Percentiles rank a stretch among this genome's conserved stretches.
Conservation (phyloP, 2,329 filamentous ascomycete genomes). For the Metarhizium humberi region DNA sequence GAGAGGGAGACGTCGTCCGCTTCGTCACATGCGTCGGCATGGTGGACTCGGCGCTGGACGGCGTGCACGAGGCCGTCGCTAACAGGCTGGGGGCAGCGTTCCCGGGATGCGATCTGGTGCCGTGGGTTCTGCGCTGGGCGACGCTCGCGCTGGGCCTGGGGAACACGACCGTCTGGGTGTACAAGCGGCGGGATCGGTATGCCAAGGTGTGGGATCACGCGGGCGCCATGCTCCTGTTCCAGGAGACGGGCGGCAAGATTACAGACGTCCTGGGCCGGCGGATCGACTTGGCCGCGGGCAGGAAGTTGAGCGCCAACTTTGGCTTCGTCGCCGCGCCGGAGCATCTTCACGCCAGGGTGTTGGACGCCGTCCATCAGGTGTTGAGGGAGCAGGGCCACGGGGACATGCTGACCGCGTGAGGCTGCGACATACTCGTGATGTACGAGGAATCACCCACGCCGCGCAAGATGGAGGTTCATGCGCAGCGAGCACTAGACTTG, state of each 20-base stretch:
- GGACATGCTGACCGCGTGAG: slow-evolving; percentile 9
- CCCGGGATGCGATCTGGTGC: slow-evolving; percentile 42
- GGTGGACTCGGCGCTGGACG: slow-evolving; percentile 37
- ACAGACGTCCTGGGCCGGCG: slow-evolving; percentile 43
- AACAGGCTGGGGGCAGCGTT: slow-evolving; percentile 27
- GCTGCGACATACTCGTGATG: not conserved
- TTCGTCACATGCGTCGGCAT: slow-evolving; percentile 39
- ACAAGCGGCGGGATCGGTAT: slow-evolving; percentile 34
- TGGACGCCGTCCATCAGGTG: slow-evolving; percentile 69
- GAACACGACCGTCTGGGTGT: slow-evolving; percentile 48
- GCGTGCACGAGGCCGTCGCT: slow-evolving; percentile 36
- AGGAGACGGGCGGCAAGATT: slow-evolving; percentile 45
- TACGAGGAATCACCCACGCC: not conserved
- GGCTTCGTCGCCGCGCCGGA: slow-evolving; percentile 46
- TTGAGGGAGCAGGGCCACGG: slow-evolving; percentile 33
- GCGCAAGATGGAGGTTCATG: no score
- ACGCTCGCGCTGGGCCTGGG: slow-evolving; percentile 41
- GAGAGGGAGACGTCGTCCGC: slow-evolving; percentile 18
- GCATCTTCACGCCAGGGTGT: slow-evolving; percentile 31
- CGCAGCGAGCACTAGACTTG: not conserved
- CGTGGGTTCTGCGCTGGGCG: slow-evolving; percentile 49
- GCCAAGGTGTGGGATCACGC: slow-evolving; percentile 54
- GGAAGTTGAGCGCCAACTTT: slow-evolving; percentile 40
- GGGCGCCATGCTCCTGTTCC: slow-evolving; percentile 48
- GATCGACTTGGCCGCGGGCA: slow-evolving; percentile 40